These are phyloP conservation scores for Articulospora tetracladia DNA, from an alignment of 495 filamentous ascomycete genomes.

Conservation along the genomic window DNA sequence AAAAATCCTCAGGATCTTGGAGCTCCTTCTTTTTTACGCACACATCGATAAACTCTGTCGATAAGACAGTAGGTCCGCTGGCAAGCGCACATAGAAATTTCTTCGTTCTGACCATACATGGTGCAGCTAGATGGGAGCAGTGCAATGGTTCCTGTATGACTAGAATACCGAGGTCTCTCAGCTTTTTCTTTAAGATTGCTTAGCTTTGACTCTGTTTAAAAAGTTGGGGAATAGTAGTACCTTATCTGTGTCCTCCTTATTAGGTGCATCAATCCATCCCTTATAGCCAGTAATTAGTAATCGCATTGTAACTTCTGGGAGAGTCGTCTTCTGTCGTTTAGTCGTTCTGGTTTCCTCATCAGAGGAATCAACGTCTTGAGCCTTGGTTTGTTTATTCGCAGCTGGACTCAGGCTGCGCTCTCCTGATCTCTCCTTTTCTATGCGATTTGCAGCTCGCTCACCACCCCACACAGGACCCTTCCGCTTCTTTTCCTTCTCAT, in stretches of 20 bases:
- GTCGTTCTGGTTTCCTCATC: slow-evolving; percentile 46
- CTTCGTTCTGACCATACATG: slow-evolving; percentile 76
- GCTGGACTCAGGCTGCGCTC: slow-evolving; percentile 31
- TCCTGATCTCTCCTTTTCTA: slow-evolving; percentile 43
- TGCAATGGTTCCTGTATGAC: slow-evolving; percentile 68
- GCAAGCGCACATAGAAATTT: slow-evolving; percentile 91
- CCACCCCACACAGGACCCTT: slow-evolving; percentile 77
- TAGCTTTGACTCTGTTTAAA: slow-evolving; percentile 23
- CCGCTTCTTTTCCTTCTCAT: slow-evolving; percentile 89
- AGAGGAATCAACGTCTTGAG: slow-evolving; percentile 46
- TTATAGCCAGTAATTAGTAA: slow-evolving; percentile 77
- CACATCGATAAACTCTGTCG: slow-evolving; percentile 71
- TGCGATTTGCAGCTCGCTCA: slow-evolving; percentile 53
- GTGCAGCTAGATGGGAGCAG: slow-evolving; percentile 85
- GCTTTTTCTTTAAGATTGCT: slow-evolving; percentile 55
- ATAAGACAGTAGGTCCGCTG: slow-evolving; percentile 67
- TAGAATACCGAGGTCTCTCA: slow-evolving; percentile 79
- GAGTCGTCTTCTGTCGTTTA: slow-evolving; percentile 60
- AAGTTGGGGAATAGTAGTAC: slow-evolving; percentile 43
- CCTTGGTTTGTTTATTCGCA: slow-evolving; percentile 23
- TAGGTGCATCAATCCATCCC: slow-evolving; percentile 62
- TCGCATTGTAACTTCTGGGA: slow-evolving; percentile 59
- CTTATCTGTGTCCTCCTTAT: slow-evolving; percentile 73
- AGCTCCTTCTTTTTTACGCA: slow-evolving; percentile 59
- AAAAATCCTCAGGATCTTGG: slow-evolving; percentile 55